Conservation (phyloP, 306 rosid genomes). For the Cucumis cinereus region DNA sequence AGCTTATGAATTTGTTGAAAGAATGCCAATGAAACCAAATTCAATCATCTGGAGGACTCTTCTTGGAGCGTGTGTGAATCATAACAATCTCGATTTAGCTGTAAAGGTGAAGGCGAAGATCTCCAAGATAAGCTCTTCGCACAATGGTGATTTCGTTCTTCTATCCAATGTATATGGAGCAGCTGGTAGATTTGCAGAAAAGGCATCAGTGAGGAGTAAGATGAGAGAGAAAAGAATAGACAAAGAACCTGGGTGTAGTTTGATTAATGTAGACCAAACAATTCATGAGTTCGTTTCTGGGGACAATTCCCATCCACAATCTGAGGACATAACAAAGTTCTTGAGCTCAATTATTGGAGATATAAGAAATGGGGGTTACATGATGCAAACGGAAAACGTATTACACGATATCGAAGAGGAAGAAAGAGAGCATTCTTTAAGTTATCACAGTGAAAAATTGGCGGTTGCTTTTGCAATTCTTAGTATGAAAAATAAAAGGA, state of each 20-base stretch:
- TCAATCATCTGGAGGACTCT: constrained; percentile 55
- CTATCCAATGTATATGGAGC: constrained; percentile 43
- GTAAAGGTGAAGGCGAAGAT: constrained; percentile 34
- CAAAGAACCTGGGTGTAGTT: constrained; percentile 42
- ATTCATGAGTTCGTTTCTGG: constrained; percentile 49
- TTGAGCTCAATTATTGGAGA: constrained; percentile 23
- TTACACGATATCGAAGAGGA: constrained; percentile 47
- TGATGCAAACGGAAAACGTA: constrained; percentile 26
- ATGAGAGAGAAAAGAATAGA: constrained; percentile 38
- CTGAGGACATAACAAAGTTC: constrained; percentile 25
- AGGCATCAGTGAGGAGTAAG: constrained; percentile 28
- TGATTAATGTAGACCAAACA: constrained; percentile 31
- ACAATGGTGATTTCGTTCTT: constrained; percentile 51
- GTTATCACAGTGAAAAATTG: constrained; percentile 53
- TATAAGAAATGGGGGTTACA: constrained; percentile 31
- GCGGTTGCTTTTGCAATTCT: constrained; percentile 49
- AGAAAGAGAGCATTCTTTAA: constrained; percentile 41
- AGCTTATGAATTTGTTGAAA: constrained; percentile 42
- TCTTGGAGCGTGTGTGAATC: constrained; percentile 50
- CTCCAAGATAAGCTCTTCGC: constrained; percentile 32
- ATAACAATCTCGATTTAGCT: constrained; percentile 35
- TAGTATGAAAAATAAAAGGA: constrained; percentile 29
- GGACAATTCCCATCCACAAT: constrained; percentile 37
- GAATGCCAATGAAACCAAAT: constrained; percentile 36
- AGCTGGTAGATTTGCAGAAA: constrained; percentile 45